Percentiles rank a stretch among this genome's conserved stretches.
Conservation (phyloP, 495 filamentous ascomycete species). For the Aspergillus nidulans region DNA sequence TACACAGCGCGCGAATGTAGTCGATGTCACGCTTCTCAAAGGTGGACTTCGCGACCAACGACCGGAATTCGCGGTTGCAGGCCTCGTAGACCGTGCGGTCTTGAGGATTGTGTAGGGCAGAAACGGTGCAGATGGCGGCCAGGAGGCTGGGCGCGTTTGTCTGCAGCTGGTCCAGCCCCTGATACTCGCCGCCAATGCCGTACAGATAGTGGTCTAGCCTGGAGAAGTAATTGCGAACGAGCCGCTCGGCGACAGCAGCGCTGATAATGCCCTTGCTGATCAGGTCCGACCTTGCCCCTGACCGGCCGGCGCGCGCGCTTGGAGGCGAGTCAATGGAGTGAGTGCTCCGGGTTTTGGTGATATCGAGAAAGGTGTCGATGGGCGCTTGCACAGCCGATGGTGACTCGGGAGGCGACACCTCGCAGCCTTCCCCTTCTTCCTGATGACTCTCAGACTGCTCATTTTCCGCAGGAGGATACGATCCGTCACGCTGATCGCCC, state of each 20-base stretch:
- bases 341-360: slow-evolving; percentile 24
- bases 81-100: slow-evolving; percentile 32
- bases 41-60: slow-evolving; percentile 32
- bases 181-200: slow-evolving; percentile 34
- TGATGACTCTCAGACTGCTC: not conserved
- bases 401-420: slow-evolving; percentile 26
- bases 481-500: not conserved
- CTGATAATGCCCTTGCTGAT: slow-evolving; percentile 34
- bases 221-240: slow-evolving; percentile 36
- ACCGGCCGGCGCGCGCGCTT: slow-evolving; percentile 18
- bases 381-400: slow-evolving; percentile 34
- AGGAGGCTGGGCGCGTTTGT: slow-evolving; percentile 31
- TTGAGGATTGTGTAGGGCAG: slow-evolving; percentile 36
- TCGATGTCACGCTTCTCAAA: slow-evolving; percentile 40
- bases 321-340: slow-evolving; percentile 22
- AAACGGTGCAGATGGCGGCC: slow-evolving; percentile 40
- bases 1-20: slow-evolving; percentile 38
- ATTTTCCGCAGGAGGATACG: not conserved
- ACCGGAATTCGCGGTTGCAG: slow-evolving; percentile 40
- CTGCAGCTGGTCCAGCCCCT: slow-evolving; percentile 26
- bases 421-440: slow-evolving; percentile 19
- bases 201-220: slow-evolving; percentile 43
- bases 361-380: slow-evolving; percentile 33
- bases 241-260: slow-evolving; percentile 27
- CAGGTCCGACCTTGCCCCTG: slow-evolving; percentile 27